phyloP scores from a whole-genome alignment of 2,329 filamentous ascomycete species.

The Hysterium pulicare region DNA sequence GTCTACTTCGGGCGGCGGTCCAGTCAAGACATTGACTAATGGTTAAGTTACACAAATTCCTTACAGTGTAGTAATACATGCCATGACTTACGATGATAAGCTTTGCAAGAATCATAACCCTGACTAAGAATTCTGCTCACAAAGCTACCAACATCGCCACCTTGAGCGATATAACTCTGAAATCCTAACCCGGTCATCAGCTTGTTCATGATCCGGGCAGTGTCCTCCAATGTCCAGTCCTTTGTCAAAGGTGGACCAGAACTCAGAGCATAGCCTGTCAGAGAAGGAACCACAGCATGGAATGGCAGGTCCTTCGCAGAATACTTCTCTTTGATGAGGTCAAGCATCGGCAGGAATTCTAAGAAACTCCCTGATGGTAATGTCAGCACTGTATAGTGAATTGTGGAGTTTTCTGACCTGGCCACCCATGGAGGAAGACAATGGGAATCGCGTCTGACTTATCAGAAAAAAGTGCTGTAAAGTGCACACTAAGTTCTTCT shows the following conservation, averaged over 20 bases:
- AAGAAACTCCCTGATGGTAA: conserved; percentile 41
- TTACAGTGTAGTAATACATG: neutral
- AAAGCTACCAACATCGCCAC: conserved; percentile 55
- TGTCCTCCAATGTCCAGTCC: conserved; percentile 42
- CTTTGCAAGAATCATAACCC: conserved; percentile 48
- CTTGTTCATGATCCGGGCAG: conserved; percentile 47
- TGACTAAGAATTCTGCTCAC: conserved; percentile 41
- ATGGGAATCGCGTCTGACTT: conserved; percentile 53
- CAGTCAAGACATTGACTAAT: conserved; percentile 25
- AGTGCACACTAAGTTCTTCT: conserved; percentile 48
- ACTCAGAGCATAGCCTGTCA: conserved; percentile 56
- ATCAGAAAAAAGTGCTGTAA: conserved; percentile 54
- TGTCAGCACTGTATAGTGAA: neutral
- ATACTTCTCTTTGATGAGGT: conserved; percentile 48
- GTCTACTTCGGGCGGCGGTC: conserved; percentile 12
- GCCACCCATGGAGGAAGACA: conserved; percentile 57
- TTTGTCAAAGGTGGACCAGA: conserved; percentile 44
- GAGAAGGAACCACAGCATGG: conserved; percentile 55
- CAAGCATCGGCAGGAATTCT: conserved; percentile 55
- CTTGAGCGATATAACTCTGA: conserved; percentile 53
- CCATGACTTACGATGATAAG: conserved; percentile 21
- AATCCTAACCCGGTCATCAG: conserved; percentile 57
- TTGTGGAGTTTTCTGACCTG: conserved; percentile 20
- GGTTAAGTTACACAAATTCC: neutral
- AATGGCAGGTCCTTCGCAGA: conserved; percentile 51